Base-by-base conservation (phyloP, 139 green algal species). In the Picochlorum sp. region DNA sequence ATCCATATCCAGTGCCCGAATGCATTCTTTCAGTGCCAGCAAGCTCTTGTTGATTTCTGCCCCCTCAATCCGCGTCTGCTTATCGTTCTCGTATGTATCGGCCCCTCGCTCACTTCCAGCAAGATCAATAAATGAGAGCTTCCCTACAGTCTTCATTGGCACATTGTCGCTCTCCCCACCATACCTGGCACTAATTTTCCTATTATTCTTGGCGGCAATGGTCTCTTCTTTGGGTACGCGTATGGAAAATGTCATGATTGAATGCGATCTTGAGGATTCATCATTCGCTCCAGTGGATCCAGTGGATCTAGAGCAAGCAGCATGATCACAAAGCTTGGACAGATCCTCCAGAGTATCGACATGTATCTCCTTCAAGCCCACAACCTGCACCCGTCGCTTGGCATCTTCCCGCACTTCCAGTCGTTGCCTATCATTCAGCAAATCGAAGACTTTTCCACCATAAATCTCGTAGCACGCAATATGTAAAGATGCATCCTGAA, bases 1-100 rank as follows among this genome's bases (percentile, higher is more conserved):
- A n/a, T 92, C 85, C 13, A 62, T 69, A 71, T 98, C 92, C 23
- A 98, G 75, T 30, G 92, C 92, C 7, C 92, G 77, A 57, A 97
- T 97, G 77, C 87, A 94, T 76, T 95, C 88, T 74, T 98, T 98
- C 23, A 98, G 77, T 4, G 92, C 92, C 26, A 98, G 77, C 66
- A 98, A 78, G 45, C 76, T 90, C 80, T 97, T 97, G 81, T 98
- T 99, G 78, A 99, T 99, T 73, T 98, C 90, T 4, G 94, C 94
- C 7, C 94, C 94, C 75, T 97, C 90, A 51, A 91, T 59, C 20
- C 92, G 56, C 10, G 85, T 91, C 65, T 86, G 72, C 63, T 89
- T 81, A 65, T 97, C 89, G 66, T 96, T 97, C 76, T 97, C 89
- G 50, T 79, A 92, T 8, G 92, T 98, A 82, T 97, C 92, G 65